A percentile compares a stretch with the other conserved stretches of the same genome.
These are phyloP conservation scores for Phanerochaete carnosa DNA, from an alignment of 768 basidiomycete species.

Conservation along the genomic window DNA sequence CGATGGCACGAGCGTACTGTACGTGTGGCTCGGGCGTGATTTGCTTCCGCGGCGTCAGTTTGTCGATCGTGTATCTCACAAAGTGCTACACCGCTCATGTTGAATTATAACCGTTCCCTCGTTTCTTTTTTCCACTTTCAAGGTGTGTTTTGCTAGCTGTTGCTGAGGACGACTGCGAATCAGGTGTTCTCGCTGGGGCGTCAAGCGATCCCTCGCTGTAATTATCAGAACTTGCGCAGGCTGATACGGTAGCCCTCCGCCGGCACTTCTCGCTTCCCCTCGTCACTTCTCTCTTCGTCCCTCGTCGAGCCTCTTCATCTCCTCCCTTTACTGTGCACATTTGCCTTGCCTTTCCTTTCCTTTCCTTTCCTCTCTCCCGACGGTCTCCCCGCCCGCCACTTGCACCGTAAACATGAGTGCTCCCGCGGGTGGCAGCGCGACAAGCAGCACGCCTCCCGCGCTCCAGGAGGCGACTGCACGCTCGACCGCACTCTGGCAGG, in stretches of 20 bases:
- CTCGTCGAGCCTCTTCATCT: not conserved
- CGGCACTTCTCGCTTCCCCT: not conserved
- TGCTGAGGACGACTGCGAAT: not conserved
- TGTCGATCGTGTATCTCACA: not conserved
- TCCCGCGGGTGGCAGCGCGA: not conserved
- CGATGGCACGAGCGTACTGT: not conserved
- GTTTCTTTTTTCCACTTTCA: not conserved
- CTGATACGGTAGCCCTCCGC: not conserved
- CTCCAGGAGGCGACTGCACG: conserved; percentile 63
- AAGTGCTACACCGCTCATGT: not conserved
- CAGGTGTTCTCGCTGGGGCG: not conserved
- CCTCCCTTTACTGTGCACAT: not conserved
- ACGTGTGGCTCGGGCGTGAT: not conserved
- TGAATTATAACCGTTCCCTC: not conserved
- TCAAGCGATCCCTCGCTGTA: conserved; percentile 3
- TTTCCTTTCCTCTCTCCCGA: conserved; percentile 2
- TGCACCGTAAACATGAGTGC: not conserved
- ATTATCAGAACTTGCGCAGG: not conserved
- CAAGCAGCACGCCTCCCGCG: conserved; percentile 39
- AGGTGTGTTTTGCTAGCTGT: not conserved
- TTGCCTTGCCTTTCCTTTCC: not conserved
- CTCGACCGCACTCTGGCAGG: conserved; percentile 75
- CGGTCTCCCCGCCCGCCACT: conserved; percentile 8
- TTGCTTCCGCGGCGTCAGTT: conserved; percentile 4
- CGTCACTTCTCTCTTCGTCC: not conserved